Base-by-base conservation (phyloP, 441 rosid genomes). In the Populus hybrid region DNA sequence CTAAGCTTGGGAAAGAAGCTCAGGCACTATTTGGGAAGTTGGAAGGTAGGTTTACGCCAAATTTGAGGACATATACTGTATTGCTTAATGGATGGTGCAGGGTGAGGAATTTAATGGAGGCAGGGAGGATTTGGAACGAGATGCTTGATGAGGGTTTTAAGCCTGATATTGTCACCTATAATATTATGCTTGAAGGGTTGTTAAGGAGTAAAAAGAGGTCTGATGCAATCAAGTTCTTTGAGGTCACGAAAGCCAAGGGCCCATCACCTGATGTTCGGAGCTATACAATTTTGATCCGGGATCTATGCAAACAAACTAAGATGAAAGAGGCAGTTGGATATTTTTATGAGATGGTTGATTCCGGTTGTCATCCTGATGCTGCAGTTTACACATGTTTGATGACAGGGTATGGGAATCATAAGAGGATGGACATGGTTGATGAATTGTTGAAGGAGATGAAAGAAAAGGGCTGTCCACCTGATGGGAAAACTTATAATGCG, bases 1-100 rank as follows among this genome's bases (percentile, higher is more conserved):
- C 90, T 59, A 91, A 90, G 88, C 99, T 94, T 69, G 94, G 86
- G 24, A 93, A 90, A 83, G 95, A 95, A 84, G 95, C 98, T 2
- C 89, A 91, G 64, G 77, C 71, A 28, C 84, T 93, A 79, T 93
- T 92, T 67, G 90, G 84, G 76, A 95, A 87, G 85, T 68, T 92
- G 80, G 89, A 88, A 81, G 89, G 85, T 68, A 86, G 96, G 82
- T 92, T 94, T 78, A 86, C 85, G 0, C 97, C 93, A 1, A 85
- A 95, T 81, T 68, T 95, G 83, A 84, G 74, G 84, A 92, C 97
- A 10, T 89, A 91, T 75, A 90, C 95, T 2, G 90, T 91, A 63
- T 79, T 95, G 82, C 91, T 94, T 45, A 89, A 83, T 73, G 93
- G 97, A 64, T 95, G 97, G 95, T 92, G 97, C 67, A 85, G 81